Evolutionary conservation across 495 filamentous ascomycete genomes (phyloP), one percentile per base, ranked within the genome.

Genomic region (Corynascus novoguineensis): DNA sequence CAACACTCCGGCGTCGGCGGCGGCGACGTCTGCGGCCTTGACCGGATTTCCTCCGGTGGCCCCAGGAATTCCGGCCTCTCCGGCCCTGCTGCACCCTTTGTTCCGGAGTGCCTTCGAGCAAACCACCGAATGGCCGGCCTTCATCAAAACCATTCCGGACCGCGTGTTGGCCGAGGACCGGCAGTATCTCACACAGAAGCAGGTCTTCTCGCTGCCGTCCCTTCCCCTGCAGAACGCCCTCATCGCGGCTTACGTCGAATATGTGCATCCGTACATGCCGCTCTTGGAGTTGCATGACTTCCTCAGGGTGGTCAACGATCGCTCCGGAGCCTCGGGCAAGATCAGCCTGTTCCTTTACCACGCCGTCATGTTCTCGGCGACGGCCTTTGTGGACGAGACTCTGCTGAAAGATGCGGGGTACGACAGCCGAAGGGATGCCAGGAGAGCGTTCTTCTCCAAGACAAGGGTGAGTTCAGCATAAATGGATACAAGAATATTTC

Each of bases 261-360:
- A 84, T 69, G 89, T 93, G 7, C 85, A 95, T 64, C 88, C 89
- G 5, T 92, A 87, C 68, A 92, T 93, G 88, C 90, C 90, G n/a
- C 73, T 92, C 25, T 63, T 95, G 47, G 88, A 95, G 59, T 69
- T 90, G 57, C 80, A 86, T 57, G 81, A 89, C 38, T 90, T 92
- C 65, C 66, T 93, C 25, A 69, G 76, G 58, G 82, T 81, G 41
- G 79, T 91, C 53, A 81, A 83, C 35, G 73, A 77, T 53, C 79
- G 79, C 46, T 84, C 89, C 66, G 86, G 85, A 21, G 75, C 76
- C 22, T 75, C 81, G 52, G 87, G 85, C 29, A 83, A 77, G 63
- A 69, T 88, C 62, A 92, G 89, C 70, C 70, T 95, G 58, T 77
- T 95, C 53, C 73, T 91, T 8, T 90, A 90, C 68, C 87, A 90